Percentiles rank a stretch among this genome's conserved stretches.
Evolutionary conservation across 257 asterid genomes (phyloP).

Genomic region (Oldenlandia corymbosa): DNA sequence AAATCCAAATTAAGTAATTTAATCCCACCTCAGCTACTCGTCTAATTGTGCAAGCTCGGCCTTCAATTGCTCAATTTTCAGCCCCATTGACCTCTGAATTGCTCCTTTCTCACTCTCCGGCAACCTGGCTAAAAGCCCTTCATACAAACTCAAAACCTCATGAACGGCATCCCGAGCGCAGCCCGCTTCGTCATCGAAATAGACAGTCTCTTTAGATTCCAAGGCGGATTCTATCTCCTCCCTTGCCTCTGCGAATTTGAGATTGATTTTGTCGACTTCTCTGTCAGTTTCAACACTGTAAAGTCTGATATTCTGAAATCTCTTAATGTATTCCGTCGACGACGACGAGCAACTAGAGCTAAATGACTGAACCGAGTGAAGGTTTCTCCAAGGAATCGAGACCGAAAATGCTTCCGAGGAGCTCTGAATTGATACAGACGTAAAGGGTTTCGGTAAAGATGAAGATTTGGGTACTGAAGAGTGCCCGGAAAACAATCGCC

Average conservation of each 20-base stretch:
- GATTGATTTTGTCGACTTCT: constrained; percentile 76
- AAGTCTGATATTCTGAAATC: constrained; percentile 29
- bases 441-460: constrained; percentile 14
- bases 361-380: constrained; percentile 17
- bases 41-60: constrained; percentile 85
- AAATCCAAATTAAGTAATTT: not conserved
- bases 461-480: constrained; percentile 30
- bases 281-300: constrained; percentile 55
- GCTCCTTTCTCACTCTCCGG: constrained; percentile 57
- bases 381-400: constrained; percentile 19
- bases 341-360: constrained; percentile 25
- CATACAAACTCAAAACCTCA: constrained; percentile 67
- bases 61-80: constrained; percentile 88
- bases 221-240: constrained; percentile 95
- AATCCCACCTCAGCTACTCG: constrained; percentile 48
- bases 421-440: constrained; percentile 20
- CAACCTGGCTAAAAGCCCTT: constrained; percentile 45
- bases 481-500: constrained; percentile 29
- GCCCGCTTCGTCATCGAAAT: constrained; percentile 90
- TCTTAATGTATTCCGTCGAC: constrained; percentile 18
- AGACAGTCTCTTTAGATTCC: constrained; percentile 93
- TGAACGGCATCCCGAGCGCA: constrained; percentile 86
- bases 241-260: constrained; percentile 96
- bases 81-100: constrained; percentile 92
- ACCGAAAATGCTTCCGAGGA: constrained; percentile 2